phyloP scores from a whole-genome alignment of 2,329 filamentous ascomycete species.

The Aspergillus transmontanensis region DNA sequence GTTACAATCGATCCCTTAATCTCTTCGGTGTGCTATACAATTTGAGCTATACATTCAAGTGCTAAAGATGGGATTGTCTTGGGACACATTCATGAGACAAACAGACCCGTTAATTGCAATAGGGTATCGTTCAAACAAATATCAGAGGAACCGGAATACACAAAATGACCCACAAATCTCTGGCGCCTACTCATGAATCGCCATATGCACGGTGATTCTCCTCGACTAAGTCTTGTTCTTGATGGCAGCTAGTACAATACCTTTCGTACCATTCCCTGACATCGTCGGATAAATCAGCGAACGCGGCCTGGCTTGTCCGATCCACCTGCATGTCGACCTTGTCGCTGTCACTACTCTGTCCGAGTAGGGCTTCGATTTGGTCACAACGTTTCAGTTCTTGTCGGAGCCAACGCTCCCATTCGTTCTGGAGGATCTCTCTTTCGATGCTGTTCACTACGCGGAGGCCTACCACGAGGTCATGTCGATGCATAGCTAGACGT shows the following conservation, averaged over 20 bases:
- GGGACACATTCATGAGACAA: neutral
- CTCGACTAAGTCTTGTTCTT: constrained; percentile 41
- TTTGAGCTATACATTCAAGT: constrained; percentile 2
- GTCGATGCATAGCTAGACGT: constrained; percentile 78
- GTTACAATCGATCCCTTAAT: neutral
- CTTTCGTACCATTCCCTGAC: constrained; percentile 59
- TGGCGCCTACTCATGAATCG: constrained; percentile 17
- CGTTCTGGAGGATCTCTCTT: constrained; percentile 77
- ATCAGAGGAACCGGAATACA: constrained; percentile 3
- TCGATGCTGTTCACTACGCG: constrained; percentile 88
- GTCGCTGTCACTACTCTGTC: constrained; percentile 24
- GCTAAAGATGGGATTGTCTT: neutral
- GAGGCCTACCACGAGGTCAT: constrained; percentile 88
- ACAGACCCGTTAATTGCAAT: constrained; percentile 24
- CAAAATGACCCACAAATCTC: constrained; percentile 4
- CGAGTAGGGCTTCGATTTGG: constrained; percentile 56
- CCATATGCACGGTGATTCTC: constrained; percentile 24
- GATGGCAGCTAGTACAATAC: constrained; percentile 65
- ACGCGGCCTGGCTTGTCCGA: constrained; percentile 30
- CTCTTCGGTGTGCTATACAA: constrained; percentile 2
- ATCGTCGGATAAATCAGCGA: constrained; percentile 44
- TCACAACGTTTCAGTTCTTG: constrained; percentile 78
- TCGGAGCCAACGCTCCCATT: constrained; percentile 91
- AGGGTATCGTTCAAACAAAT: constrained; percentile 34
- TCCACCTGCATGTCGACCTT: constrained; percentile 26